A percentile compares a stretch with the other conserved stretches of the same genome.
Evolutionary conservation across 164 flowering plant genomes (phyloP).

Genomic region (Piper longum): DNA sequence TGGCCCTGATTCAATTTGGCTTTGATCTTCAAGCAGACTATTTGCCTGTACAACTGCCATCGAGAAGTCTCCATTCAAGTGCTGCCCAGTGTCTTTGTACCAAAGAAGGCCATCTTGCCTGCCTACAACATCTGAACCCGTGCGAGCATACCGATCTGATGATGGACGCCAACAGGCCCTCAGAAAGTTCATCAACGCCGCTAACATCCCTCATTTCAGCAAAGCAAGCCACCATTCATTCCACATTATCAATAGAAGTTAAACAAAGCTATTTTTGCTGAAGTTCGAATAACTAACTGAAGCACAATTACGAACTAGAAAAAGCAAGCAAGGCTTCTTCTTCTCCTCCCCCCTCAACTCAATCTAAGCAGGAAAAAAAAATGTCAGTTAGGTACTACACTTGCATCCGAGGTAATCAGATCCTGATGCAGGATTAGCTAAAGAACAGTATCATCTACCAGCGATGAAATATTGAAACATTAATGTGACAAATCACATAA

Average conservation of each 20-base stretch:
- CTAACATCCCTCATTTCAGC: conserved; percentile 81
- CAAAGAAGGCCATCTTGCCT: conserved; percentile 69
- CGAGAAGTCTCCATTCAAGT: conserved; percentile 59
- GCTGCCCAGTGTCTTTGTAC: conserved; percentile 78
- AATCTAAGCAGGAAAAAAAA: background rate
- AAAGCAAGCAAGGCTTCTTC: background rate
- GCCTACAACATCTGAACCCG: conserved; percentile 38
- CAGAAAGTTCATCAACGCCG: conserved; percentile 51
- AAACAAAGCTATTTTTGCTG: background rate
- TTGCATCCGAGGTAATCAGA: background rate
- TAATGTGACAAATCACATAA: background rate
- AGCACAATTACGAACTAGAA: background rate
- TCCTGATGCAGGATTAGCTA: too few relatives aligned
- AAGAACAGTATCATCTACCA: too few relatives aligned
- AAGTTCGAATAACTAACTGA: conserved; percentile 1
- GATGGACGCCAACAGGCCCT: conserved; percentile 58
- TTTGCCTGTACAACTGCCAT: conserved; percentile 88
- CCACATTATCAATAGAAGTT: conserved; percentile 23
- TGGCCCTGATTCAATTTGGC: conserved; percentile 67
- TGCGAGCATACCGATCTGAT: conserved; percentile 30
- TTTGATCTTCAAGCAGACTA: conserved; percentile 72
- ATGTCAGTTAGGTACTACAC: background rate
- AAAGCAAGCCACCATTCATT: conserved; percentile 25
- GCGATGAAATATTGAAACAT: background rate
- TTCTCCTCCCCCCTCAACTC: background rate